phyloP scores from a whole-genome alignment of 805 yeast species.

The Monosporozyma yasuniensis region DNA sequence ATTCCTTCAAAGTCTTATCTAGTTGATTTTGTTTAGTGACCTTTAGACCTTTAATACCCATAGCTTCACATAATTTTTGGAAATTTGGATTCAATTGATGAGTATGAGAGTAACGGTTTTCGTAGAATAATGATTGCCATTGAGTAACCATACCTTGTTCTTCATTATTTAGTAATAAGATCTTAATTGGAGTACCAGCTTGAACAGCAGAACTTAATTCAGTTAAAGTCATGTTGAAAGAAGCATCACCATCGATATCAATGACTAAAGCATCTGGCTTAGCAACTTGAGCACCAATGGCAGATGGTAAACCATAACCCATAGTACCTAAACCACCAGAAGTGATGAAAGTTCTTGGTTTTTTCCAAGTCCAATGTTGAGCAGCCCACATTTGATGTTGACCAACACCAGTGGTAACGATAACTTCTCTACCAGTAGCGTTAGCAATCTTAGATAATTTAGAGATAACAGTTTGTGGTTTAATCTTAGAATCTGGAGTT shows the following conservation, averaged over 20 bases:
- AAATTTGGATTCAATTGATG: constrained; percentile 94
- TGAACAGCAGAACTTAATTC: constrained; percentile 93
- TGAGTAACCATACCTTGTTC: constrained; percentile 99
- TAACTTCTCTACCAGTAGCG: constrained; percentile 51
- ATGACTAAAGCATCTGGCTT: constrained; percentile 90
- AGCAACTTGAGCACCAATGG: constrained; percentile 97
- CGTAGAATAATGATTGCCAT: constrained; percentile 97
- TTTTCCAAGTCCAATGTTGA: constrained; percentile 89
- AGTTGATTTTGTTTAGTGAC: constrained; percentile 61
- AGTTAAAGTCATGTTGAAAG: constrained; percentile 93
- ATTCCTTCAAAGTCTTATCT: constrained; percentile 48
- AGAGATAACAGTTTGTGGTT: constrained; percentile 85
- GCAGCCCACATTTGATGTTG: constrained; percentile 99
- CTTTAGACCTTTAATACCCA: constrained; percentile 82
- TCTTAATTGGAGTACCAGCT: constrained; percentile 83
- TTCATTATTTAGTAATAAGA: constrained; percentile 85
- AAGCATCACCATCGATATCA: constrained; percentile 97
- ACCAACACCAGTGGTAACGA: constrained; percentile 96
- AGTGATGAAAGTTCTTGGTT: constrained; percentile 88
- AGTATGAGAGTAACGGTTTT: constrained; percentile 93
- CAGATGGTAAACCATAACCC: constrained; percentile 97
- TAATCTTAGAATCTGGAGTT: constrained; percentile 70
- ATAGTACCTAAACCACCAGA: constrained; percentile 98
- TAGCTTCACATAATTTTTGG: constrained; percentile 84
- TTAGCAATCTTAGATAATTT: constrained; percentile 68